Percentiles rank a stretch among this genome's conserved stretches.
Evolutionary conservation across 805 yeast species (phyloP).

Genomic region (Sugiyamaella mastotermitis): DNA sequence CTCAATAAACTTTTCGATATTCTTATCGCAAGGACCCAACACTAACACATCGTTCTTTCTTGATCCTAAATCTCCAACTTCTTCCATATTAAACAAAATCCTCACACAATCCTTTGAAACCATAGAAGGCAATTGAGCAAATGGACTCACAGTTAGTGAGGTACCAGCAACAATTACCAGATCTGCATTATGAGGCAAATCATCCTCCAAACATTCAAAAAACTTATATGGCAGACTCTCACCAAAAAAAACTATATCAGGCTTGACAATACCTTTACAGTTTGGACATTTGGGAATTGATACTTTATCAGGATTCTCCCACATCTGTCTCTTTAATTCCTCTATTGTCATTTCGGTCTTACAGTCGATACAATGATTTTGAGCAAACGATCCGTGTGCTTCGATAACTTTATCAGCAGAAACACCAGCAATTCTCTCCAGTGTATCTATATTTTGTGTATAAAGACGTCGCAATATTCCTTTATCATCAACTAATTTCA

Average conservation of each 20-base stretch:
- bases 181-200: slow-evolving; percentile 45
- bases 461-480: slow-evolving; percentile 61
- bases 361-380: slow-evolving; percentile 80
- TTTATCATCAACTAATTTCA: slow-evolving; percentile 61
- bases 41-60: slow-evolving; percentile 57
- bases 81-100: slow-evolving; percentile 66
- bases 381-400: slow-evolving; percentile 93
- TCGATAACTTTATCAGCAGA: slow-evolving; percentile 60
- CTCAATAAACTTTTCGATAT: slow-evolving; percentile 48
- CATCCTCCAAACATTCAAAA: slow-evolving; percentile 62
- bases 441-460: slow-evolving; percentile 90
- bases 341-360: slow-evolving; percentile 40
- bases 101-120: slow-evolving; percentile 45
- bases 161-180: slow-evolving; percentile 89
- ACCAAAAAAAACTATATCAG: slow-evolving; percentile 92
- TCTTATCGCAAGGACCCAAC: slow-evolving; percentile 60
- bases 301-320: slow-evolving; percentile 11
- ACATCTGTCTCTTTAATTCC: slow-evolving; percentile 31
- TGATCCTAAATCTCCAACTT: slow-evolving; percentile 61
- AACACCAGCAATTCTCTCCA: slow-evolving; percentile 82
- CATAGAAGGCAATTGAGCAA: slow-evolving; percentile 75
- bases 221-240: slow-evolving; percentile 72
- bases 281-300: slow-evolving; percentile 13
- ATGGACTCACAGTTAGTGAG: slow-evolving; percentile 83
- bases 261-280: slow-evolving; percentile 79